Evolutionary conservation across 352 stramenopile genomes (phyloP).

Genomic region (Bremia lactucae): DNA sequence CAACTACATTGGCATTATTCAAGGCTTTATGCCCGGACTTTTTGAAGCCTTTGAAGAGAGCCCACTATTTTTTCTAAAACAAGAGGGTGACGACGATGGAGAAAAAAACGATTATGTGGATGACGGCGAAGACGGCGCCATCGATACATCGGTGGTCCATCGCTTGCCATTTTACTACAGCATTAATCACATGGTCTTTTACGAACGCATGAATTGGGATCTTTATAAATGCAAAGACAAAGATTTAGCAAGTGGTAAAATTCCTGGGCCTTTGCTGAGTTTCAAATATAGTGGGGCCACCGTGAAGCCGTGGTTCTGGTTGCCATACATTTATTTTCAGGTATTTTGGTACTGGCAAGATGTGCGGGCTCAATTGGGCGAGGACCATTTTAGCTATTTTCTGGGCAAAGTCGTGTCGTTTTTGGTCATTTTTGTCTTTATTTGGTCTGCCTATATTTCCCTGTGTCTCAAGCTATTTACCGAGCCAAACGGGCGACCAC

Average conservation of each 20-base stretch:
- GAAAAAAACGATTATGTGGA: constrained; percentile 22
- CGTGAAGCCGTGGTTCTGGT: constrained; percentile 74
- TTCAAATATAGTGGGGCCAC: constrained; percentile 73
- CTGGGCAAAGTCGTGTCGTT: constrained; percentile 44
- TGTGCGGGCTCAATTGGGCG: constrained; percentile 39
- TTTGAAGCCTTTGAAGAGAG: constrained; percentile 79
- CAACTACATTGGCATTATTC: constrained; percentile 75
- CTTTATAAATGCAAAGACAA: constrained; percentile 80
- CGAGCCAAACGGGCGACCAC: constrained; percentile 47
- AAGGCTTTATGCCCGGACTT: constrained; percentile 67
- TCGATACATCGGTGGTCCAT: constrained; percentile 43
- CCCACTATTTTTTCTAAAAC: constrained; percentile 54
- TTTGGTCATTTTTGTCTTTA: constrained; percentile 47
- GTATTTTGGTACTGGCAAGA: constrained; percentile 77
- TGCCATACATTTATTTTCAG: constrained; percentile 74
- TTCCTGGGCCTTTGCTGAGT: constrained; percentile 59
- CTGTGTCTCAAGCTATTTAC: constrained; percentile 60
- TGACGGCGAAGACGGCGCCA: constrained; percentile 14
- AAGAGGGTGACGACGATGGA: constrained; percentile 27
- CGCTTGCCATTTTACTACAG: constrained; percentile 78
- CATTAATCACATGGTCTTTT: constrained; percentile 85
- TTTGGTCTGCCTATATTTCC: constrained; percentile 56
- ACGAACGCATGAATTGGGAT: constrained; percentile 81
- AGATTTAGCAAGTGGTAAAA: constrained; percentile 35
- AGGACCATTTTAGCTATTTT: constrained; percentile 60